phyloP scores from a whole-genome alignment of 306 rosid genomes.

The Sechiopsis laciniata region DNA sequence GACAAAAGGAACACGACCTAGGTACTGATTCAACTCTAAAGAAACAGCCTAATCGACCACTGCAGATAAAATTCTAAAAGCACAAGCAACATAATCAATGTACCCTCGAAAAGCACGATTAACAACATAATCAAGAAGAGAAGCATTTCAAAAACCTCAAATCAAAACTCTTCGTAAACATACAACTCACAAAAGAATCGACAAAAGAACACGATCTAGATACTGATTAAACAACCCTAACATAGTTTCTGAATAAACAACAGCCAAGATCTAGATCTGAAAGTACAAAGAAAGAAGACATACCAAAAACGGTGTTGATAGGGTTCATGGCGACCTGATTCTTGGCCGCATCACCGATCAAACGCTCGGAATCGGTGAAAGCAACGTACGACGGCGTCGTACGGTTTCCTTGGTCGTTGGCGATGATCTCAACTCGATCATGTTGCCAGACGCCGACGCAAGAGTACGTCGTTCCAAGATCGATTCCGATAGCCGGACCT shows the following conservation, averaged over 20 bases:
- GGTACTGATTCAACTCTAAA: background rate
- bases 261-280: background rate
- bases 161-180: too few species aligned
- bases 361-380: conserved; percentile 46
- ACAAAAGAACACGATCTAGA: background rate
- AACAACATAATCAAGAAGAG: too few species aligned
- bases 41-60: background rate
- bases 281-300: background rate
- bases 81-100: background rate
- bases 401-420: conserved; percentile 62
- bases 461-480: conserved; percentile 45
- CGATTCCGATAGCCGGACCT: too few species aligned
- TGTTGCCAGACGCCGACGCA: conserved; percentile 72
- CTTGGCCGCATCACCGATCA: conserved; percentile 26
- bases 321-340: conserved; percentile 77
- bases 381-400: conserved; percentile 62
- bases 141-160: too few species aligned
- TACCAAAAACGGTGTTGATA: conserved; percentile 57
- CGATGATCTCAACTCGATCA: conserved; percentile 61
- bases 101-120: too few species aligned
- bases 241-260: background rate
- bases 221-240: background rate
- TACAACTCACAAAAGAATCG: too few species aligned
- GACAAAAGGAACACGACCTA: background rate
- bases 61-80: background rate